A percentile compares a stretch with the other conserved stretches of the same genome.
Conservation (phyloP, 176 grass and related monocot species). For the Aegilops tauschii region DNA sequence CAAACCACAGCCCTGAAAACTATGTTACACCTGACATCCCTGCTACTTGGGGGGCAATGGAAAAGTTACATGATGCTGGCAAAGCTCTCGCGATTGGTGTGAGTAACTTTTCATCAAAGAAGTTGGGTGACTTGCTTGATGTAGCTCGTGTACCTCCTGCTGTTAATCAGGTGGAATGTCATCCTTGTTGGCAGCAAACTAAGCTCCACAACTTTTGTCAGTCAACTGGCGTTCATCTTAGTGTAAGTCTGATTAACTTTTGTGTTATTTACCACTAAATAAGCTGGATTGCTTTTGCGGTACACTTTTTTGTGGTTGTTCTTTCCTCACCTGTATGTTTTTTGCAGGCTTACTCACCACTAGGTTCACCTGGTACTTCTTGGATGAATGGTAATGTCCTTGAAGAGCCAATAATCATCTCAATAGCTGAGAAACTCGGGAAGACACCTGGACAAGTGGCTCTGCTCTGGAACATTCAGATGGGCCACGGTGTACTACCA, state of each 20-base stretch:
- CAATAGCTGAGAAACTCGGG: constrained; percentile 52
- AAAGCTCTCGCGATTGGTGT: constrained; percentile 71
- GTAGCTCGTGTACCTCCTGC: constrained; percentile 56
- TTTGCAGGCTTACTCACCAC: constrained; percentile 64
- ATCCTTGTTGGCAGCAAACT: constrained; percentile 68
- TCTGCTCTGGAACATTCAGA: constrained; percentile 62
- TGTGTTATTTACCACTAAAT: too few species aligned
- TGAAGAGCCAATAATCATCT: constrained; percentile 36
- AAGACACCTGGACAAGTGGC: constrained; percentile 68
- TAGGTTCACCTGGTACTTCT: constrained; percentile 51
- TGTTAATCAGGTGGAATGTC: constrained; percentile 75
- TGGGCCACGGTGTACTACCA: constrained; percentile 68
- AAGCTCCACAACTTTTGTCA: constrained; percentile 62
- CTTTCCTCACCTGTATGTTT: too few species aligned
- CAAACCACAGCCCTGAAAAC: constrained; percentile 45
- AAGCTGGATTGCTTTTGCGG: too few species aligned
- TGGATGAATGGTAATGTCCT: constrained; percentile 44
- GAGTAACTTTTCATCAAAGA: constrained; percentile 78
- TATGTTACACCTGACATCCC: constrained; percentile 49
- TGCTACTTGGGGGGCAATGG: constrained; percentile 71
- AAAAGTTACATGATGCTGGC: constrained; percentile 57
- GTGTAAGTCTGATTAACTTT: constrained; percentile 34
- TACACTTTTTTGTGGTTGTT: background rate
- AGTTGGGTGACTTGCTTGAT: constrained; percentile 58
- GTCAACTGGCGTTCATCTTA: constrained; percentile 55